These are phyloP conservation scores for Pestalotiopsis sp. DNA, from an alignment of 2,329 filamentous ascomycete genomes.

Conservation along the genomic window DNA sequence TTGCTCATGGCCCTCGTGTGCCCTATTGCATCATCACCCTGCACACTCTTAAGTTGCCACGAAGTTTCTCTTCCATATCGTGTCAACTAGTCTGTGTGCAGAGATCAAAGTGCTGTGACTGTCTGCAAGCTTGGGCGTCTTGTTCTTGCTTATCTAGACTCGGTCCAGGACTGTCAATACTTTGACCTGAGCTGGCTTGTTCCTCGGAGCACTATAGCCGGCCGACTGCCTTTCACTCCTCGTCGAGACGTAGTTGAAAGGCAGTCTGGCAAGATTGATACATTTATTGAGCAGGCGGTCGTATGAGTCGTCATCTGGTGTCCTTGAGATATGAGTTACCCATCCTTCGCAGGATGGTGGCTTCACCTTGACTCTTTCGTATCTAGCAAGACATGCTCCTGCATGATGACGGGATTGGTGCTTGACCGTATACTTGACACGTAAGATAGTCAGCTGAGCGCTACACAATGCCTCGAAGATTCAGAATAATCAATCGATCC, in stretches of 20 bases:
- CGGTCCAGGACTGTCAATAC: constrained; percentile 34
- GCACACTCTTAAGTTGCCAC: constrained; percentile 99
- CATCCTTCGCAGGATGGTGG: not conserved
- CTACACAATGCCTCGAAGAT: not conserved
- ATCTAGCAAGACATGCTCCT: not conserved
- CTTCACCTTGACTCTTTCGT: not conserved
- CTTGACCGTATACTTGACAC: not conserved
- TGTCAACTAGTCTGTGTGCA: constrained; percentile 98
- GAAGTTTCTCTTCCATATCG: constrained; percentile 71
- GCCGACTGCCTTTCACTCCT: constrained; percentile 8
- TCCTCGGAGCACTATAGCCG: constrained; percentile 21
- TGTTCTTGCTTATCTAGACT: constrained; percentile 41
- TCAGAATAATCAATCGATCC: not conserved
- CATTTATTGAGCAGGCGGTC: not conserved
- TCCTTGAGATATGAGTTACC: not conserved
- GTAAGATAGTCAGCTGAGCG: not conserved
- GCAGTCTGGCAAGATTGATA: constrained; percentile 18
- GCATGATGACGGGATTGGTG: not conserved
- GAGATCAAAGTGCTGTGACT: constrained; percentile 60
- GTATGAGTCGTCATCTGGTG: not conserved
- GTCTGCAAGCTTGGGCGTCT: constrained; percentile 51
- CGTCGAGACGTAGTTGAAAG: constrained; percentile 14
- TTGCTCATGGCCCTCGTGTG: constrained; percentile 13
- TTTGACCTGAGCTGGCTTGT: constrained; percentile 22
- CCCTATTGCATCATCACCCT: constrained; percentile 30